Percentiles rank a stretch among this genome's conserved stretches.
Evolutionary conservation across 495 filamentous ascomycete species (phyloP).

Genomic region (Trichoderma reesei): DNA sequence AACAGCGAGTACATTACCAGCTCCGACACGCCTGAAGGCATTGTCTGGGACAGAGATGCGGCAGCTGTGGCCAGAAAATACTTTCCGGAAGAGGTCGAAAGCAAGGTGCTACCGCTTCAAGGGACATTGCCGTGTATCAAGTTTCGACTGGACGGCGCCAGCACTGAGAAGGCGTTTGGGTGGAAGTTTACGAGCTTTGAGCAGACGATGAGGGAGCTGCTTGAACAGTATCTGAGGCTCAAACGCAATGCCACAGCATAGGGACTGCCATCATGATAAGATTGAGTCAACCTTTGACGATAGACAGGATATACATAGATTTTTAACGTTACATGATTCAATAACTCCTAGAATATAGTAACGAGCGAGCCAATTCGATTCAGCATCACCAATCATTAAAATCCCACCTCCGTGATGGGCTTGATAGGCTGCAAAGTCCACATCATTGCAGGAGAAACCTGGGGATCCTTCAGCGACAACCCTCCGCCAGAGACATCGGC

Average conservation of each 20-base stretch:
- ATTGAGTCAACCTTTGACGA: no score
- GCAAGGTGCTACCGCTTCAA: background rate
- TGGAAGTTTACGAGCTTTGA: background rate
- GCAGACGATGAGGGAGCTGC: background rate
- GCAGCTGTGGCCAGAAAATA: background rate
- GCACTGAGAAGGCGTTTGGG: background rate
- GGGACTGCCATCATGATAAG: no score
- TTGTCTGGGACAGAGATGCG: background rate
- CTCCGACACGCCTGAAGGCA: background rate
- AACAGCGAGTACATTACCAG: background rate
- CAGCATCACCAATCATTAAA: no score
- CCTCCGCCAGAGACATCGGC: no score
- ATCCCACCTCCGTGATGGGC: no score
- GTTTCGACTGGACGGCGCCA: background rate
- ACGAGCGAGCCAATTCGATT: no score
- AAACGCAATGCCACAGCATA: background rate
- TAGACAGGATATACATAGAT: no score
- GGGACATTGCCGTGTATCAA: background rate
- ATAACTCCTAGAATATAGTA: no score
- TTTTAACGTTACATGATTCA: no score
- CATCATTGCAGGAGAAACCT: no score
- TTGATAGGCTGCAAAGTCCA: no score
- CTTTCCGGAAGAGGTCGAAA: background rate
- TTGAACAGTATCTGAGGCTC: background rate
- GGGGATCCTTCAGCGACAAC: no score